These are phyloP conservation scores for Tagetes patula DNA, from an alignment of 129 eudicot genomes.

Conservation along the genomic window DNA sequence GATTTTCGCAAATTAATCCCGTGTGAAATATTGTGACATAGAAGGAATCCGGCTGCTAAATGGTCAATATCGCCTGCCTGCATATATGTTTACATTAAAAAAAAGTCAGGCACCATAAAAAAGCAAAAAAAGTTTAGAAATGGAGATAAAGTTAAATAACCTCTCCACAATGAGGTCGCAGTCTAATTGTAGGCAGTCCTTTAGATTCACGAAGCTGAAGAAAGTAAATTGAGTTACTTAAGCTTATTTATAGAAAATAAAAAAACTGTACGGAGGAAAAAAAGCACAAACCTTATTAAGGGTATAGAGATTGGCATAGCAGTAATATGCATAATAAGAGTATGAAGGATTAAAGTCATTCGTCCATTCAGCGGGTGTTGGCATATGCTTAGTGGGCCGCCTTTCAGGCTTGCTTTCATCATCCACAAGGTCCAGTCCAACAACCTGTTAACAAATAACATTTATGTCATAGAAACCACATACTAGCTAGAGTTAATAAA, in stretches of 20 bases:
- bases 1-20: conserved; percentile 93
- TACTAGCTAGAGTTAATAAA: not conserved
- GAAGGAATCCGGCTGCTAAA: conserved; percentile 94
- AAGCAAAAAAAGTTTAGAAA: not conserved
- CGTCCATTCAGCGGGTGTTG: conserved; percentile 69
- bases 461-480: not conserved
- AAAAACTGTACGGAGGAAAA: too few species aligned
- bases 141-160: conserved; percentile 35
- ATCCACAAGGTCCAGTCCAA: conserved; percentile 72
- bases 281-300: conserved; percentile 54
- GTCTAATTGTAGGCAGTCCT: conserved; percentile 87
- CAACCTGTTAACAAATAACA: conserved; percentile 43
- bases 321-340: conserved; percentile 67
- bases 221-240: conserved; percentile 9
- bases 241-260: not conserved
- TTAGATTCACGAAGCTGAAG: conserved; percentile 96
- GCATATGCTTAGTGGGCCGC: conserved; percentile 80
- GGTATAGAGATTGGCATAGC: conserved; percentile 67
- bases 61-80: conserved; percentile 99
- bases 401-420: conserved; percentile 78
- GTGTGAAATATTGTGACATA: conserved; percentile 93
- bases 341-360: conserved; percentile 71
- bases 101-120: conserved; percentile 7
- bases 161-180: conserved; percentile 99
- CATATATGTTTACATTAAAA: conserved; percentile 11